Percentiles rank a stretch among this genome's conserved stretches.
These are phyloP conservation scores for Tremella fuciformis DNA, from an alignment of 768 basidiomycete species.

Conservation along the genomic window DNA sequence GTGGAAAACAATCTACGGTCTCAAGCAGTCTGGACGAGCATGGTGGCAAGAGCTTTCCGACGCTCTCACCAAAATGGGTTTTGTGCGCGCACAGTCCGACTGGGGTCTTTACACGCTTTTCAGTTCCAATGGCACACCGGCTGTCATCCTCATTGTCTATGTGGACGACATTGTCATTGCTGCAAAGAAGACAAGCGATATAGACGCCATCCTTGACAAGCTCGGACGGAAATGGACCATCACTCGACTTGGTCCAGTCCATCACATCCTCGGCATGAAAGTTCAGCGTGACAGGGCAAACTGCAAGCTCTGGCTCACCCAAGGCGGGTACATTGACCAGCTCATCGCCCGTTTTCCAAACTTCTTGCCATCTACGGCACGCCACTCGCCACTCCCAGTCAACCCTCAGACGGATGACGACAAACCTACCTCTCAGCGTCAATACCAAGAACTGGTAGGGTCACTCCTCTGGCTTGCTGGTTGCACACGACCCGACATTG, in stretches of 20 bases:
- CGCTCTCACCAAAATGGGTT: constrained; percentile 15
- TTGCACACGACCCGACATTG: constrained; percentile 49
- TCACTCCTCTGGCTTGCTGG: constrained; percentile 49
- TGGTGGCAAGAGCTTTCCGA: constrained; percentile 18
- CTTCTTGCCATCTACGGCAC: background rate
- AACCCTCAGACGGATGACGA: background rate
- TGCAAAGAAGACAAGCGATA: constrained; percentile 1
- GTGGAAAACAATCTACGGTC: constrained; percentile 13
- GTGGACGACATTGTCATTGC: constrained; percentile 10
- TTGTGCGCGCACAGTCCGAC: constrained; percentile 15
- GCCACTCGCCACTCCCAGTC: constrained; percentile 7
- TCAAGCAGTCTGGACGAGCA: constrained; percentile 18
- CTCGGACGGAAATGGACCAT: constrained; percentile 12
- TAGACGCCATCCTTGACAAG: background rate
- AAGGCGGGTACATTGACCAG: constrained; percentile 22
- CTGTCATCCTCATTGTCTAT: constrained; percentile 12
- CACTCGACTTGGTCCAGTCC: constrained; percentile 7
- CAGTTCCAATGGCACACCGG: constrained; percentile 1
- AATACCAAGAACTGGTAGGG: constrained; percentile 35
- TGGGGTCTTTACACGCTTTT: constrained; percentile 19
- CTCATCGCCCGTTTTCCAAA: constrained; percentile 17
- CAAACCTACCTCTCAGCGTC: constrained; percentile 29
- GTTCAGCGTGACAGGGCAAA: constrained; percentile 6
- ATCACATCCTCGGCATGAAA: constrained; percentile 13
- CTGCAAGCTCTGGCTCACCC: constrained; percentile 11